phyloP scores from a whole-genome alignment of 768 basidiomycete species.

The Chalciporus piperatus region DNA sequence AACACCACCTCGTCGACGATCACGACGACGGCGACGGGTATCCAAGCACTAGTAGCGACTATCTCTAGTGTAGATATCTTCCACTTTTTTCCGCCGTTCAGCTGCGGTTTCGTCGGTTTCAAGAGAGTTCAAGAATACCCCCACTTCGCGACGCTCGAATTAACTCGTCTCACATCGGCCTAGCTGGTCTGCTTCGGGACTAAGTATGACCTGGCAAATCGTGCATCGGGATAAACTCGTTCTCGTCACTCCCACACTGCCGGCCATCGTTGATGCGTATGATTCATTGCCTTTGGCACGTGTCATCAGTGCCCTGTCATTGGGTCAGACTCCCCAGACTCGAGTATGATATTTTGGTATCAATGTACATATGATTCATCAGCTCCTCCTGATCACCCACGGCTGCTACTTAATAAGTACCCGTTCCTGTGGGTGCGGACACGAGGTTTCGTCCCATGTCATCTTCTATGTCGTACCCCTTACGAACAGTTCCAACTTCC shows the following conservation, averaged over 20 bases:
- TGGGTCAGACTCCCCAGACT: too few species aligned
- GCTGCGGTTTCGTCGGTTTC: background rate
- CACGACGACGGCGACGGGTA: conserved; percentile 5
- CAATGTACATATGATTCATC: background rate
- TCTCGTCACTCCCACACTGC: background rate
- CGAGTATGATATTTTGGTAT: too few species aligned
- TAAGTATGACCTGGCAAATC: too few species aligned
- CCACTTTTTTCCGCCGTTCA: too few species aligned
- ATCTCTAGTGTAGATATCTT: background rate
- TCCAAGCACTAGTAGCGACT: background rate
- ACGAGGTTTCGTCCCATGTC: background rate
- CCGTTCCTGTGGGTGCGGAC: background rate
- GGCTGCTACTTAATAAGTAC: background rate
- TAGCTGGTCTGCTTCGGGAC: background rate
- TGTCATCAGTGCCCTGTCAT: background rate
- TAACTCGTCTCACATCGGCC: too few species aligned
- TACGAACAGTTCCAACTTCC: too few species aligned
- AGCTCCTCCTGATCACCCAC: background rate
- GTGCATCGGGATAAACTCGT: background rate
- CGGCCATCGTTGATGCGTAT: background rate
- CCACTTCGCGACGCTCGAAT: background rate
- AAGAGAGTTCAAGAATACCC: background rate
- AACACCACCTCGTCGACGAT: conserved; percentile 12
- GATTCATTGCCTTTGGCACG: background rate
- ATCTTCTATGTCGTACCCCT: background rate